phyloP scores from a whole-genome alignment of 169 alveolate genomes.

The Plasmodium coatneyi region DNA sequence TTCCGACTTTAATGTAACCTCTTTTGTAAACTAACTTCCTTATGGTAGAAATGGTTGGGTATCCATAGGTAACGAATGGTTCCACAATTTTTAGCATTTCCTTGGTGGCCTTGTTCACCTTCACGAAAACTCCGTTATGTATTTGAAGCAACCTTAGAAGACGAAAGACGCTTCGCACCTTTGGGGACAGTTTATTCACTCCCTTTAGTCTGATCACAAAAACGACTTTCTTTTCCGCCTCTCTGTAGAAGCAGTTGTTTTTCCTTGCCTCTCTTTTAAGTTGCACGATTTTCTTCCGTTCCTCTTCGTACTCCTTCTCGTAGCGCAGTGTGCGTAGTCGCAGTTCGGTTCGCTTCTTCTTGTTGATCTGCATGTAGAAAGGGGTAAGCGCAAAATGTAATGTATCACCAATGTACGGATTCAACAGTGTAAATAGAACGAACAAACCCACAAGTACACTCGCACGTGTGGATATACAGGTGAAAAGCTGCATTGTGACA shows the following conservation, averaged over 20 bases:
- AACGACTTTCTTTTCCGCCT: constrained; percentile 95
- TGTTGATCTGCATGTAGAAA: background rate
- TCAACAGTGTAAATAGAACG: background rate
- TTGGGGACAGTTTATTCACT: constrained; percentile 98
- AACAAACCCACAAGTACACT: background rate
- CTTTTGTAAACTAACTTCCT: constrained; percentile 97
- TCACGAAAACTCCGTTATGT: constrained; percentile 98
- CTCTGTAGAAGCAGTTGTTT: constrained; percentile 84
- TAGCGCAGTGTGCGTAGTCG: constrained; percentile 81
- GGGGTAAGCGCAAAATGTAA: background rate
- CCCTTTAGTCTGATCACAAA: constrained; percentile 96
- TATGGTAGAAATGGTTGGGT: constrained; percentile 95
- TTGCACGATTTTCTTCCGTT: constrained; percentile 78
- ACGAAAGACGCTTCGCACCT: constrained; percentile 95
- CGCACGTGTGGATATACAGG: background rate
- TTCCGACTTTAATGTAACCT: constrained; percentile 94
- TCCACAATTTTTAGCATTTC: constrained; percentile 97
- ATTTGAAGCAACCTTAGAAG: constrained; percentile 98
- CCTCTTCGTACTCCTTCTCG: constrained; percentile 83
- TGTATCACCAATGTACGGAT: background rate
- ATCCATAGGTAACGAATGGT: constrained; percentile 98
- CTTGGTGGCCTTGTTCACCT: constrained; percentile 97
- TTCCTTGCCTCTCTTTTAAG: constrained; percentile 85
- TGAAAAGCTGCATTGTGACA: background rate
- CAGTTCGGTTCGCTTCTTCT: constrained; percentile 61